phyloP scores from a whole-genome alignment of 768 basidiomycete genomes.

The Boletus speciosus region DNA sequence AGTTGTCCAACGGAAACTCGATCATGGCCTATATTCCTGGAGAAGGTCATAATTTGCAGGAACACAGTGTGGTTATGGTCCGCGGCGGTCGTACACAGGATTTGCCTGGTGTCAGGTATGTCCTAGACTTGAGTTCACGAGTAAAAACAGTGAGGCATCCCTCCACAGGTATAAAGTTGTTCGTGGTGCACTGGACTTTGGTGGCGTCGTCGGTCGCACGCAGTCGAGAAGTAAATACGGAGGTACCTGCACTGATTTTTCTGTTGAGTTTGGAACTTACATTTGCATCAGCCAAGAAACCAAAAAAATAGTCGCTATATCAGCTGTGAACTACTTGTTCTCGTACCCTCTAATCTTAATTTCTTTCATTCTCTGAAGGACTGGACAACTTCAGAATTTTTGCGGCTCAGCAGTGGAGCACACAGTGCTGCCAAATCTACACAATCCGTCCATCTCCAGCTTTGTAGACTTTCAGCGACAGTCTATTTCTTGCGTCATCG shows the following conservation, averaged over 20 bases:
- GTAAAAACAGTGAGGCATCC: not conserved
- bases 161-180: slow-evolving; percentile 84
- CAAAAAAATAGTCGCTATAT: slow-evolving; percentile 58
- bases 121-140: slow-evolving; percentile 3
- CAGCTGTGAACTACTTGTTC: not conserved
- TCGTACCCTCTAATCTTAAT: not conserved
- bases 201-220: slow-evolving; percentile 80
- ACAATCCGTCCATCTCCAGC: too few relatives aligned
- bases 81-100: slow-evolving; percentile 95
- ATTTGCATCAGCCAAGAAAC: slow-evolving; percentile 70
- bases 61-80: slow-evolving; percentile 94
- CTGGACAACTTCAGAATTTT: not conserved
- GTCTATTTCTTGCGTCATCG: not conserved
- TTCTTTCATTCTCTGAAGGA: not conserved
- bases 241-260: slow-evolving; percentile 46
- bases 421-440: too few relatives aligned
- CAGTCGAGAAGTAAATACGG: slow-evolving; percentile 89
- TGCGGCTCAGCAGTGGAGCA: not conserved
- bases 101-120: slow-evolving; percentile 93
- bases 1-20: slow-evolving; percentile 83
- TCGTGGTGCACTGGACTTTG: slow-evolving; percentile 87
- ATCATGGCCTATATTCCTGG: slow-evolving; percentile 94
- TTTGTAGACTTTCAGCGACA: not conserved
- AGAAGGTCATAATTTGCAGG: slow-evolving; percentile 97
- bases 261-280: slow-evolving; percentile 1